phyloP scores from a whole-genome alignment of 169 alveolate genomes.

The Babesia bigemina region DNA sequence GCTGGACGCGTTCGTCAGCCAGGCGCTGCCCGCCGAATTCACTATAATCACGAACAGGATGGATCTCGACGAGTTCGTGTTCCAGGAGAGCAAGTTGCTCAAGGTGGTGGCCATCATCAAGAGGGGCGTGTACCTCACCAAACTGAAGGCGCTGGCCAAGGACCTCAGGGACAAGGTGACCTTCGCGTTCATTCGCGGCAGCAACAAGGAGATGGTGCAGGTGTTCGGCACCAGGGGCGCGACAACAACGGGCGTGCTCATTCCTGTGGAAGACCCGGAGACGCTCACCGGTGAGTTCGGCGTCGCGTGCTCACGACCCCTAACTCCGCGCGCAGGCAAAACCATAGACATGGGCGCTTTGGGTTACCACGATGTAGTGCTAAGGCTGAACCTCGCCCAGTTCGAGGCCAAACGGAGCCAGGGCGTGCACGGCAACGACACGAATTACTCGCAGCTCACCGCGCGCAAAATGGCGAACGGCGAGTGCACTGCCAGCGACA shows the following conservation, averaged over 20 bases:
- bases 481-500: constrained; percentile 73
- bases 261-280: constrained; percentile 56
- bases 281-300: constrained; percentile 28
- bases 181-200: constrained; percentile 67
- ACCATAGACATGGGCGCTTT: constrained; percentile 34
- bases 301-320: background rate
- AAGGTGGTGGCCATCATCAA: constrained; percentile 71
- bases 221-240: constrained; percentile 52
- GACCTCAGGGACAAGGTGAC: constrained; percentile 62
- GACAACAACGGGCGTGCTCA: constrained; percentile 61
- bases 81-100: constrained; percentile 42
- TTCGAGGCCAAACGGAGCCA: constrained; percentile 40
- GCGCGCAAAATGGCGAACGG: constrained; percentile 66
- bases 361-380: constrained; percentile 40
- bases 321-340: constrained; percentile 12
- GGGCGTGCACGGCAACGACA: constrained; percentile 34
- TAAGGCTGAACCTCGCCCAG: constrained; percentile 47
- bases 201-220: constrained; percentile 54
- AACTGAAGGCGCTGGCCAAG: constrained; percentile 71
- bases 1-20: constrained; percentile 43
- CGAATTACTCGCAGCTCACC: constrained; percentile 70
- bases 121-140: constrained; percentile 58
- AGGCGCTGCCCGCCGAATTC: constrained; percentile 47
- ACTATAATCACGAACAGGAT: constrained; percentile 25
- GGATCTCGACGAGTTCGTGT: constrained; percentile 44